Evolutionary conservation across 495 filamentous ascomycete genomes (phyloP).

Genomic region (Trichocladium antarcticum): DNA sequence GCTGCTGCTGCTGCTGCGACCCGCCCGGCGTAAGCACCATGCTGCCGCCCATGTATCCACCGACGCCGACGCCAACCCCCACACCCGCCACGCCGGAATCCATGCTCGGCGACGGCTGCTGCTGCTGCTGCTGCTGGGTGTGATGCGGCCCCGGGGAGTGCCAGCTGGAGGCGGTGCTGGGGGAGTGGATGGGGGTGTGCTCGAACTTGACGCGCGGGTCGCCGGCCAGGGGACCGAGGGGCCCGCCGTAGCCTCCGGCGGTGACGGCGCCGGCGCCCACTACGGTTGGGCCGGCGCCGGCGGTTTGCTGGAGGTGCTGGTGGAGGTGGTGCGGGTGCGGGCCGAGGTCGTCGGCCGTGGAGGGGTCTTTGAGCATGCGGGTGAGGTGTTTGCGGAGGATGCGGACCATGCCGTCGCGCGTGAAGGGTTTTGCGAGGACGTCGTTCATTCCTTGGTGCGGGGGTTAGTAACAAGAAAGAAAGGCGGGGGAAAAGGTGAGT

Average conservation of each 20-base stretch:
- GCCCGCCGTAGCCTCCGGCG: too few relatives aligned
- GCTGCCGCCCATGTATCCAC: slow-evolving; percentile 31
- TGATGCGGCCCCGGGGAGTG: slow-evolving; percentile 51
- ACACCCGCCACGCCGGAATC: slow-evolving; percentile 28
- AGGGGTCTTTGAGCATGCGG: slow-evolving; percentile 53
- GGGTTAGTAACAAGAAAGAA: slow-evolving; percentile 12
- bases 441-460: slow-evolving; percentile 82
- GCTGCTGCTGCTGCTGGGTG: slow-evolving; percentile 26
- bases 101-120: slow-evolving; percentile 50
- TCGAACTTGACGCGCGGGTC: slow-evolving; percentile 62
- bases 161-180: slow-evolving; percentile 58
- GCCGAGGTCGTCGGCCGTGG: too few relatives aligned
- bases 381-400: slow-evolving; percentile 83
- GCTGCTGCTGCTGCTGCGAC: slow-evolving; percentile 2
- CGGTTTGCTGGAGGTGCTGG: too few relatives aligned
- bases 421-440: slow-evolving; percentile 94
- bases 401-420: slow-evolving; percentile 81
- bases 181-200: slow-evolving; percentile 67
- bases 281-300: slow-evolving; percentile 9
- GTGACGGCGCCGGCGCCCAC: slow-evolving; percentile 3
- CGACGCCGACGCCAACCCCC: slow-evolving; percentile 20
- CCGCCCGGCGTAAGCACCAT: slow-evolving; percentile 20
- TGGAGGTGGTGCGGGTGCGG: too few relatives aligned
- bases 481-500: neutral
- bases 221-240: slow-evolving; percentile 7